Evolutionary conservation across 2,329 filamentous ascomycete genomes (phyloP).

Genomic region (Colletotrichum sidae): DNA sequence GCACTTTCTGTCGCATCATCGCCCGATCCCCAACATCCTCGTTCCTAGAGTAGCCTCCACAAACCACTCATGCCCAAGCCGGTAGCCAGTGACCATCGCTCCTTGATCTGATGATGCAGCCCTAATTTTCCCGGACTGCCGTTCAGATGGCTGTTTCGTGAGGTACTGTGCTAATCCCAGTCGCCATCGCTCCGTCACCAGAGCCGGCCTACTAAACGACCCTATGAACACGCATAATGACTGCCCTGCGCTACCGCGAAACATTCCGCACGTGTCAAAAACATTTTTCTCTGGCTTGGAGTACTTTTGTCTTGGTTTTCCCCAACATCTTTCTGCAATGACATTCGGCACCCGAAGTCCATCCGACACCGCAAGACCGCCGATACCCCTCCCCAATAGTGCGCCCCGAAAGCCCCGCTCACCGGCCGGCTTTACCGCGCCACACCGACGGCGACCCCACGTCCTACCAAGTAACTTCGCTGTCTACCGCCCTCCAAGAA

Average conservation of each 20-base stretch:
- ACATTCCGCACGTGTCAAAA: constrained; percentile 17
- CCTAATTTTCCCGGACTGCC: constrained; percentile 24
- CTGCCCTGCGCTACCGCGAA: neutral
- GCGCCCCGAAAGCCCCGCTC: constrained; percentile 1
- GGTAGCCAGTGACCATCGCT: neutral
- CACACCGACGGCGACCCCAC: constrained; percentile 25
- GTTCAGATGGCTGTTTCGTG: constrained; percentile 5
- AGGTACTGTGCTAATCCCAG: neutral
- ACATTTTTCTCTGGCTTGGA: neutral
- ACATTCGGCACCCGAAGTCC: neutral
- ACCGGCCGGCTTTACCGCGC: constrained; percentile 24
- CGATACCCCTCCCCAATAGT: constrained; percentile 18
- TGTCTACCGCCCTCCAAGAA: neutral
- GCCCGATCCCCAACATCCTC: constrained; percentile 20
- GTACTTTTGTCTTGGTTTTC: neutral
- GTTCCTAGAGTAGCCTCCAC: neutral
- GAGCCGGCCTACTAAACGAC: neutral
- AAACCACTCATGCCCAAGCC: no score
- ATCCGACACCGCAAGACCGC: constrained; percentile 13
- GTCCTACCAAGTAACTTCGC: neutral
- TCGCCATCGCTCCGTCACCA: constrained; percentile 5
- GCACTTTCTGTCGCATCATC: constrained; percentile 22
- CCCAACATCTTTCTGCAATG: neutral
- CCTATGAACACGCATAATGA: neutral
- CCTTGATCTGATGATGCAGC: constrained; percentile 35